Evolutionary conservation across 768 basidiomycete genomes (phyloP), one percentile per base, ranked within the genome.

Genomic region (Clitopilus passeckerianus): DNA sequence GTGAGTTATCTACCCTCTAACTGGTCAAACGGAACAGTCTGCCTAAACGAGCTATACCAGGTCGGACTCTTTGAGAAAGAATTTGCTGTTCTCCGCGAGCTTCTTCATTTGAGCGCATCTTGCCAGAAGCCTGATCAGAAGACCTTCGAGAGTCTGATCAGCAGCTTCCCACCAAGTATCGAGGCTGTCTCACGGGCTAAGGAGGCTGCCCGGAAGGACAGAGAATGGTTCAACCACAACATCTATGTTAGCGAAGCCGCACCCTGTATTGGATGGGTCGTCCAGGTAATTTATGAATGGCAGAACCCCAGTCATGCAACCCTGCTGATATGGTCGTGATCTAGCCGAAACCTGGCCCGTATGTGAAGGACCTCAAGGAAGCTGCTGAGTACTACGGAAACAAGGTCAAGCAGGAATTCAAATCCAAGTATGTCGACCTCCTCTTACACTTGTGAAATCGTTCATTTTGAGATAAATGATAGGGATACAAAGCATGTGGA

Each of bases 371-470:
- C 54, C 83, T 90, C 72, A 95, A 91, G 72, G 94, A 98, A 23
- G 84, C 91, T 3, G 84, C 89, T 10, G 80, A 85, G 67, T 99
- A 93, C 75, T 98, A 93, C 71, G 87, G 87, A 1, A 93, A 97
- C 72, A 86, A 87, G 60, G 82, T 98, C 52, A 87, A 94, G 73
- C 93, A 94, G 72, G 93, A 95, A 63, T 93, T 83, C 80, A 98
- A 93, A 71, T 91, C 93, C 6, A 93, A 92, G 96, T 94, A 60
- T 59, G 90, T 62, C 35, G 27, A 30, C 22, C 52, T 20, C 35
- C 18, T 56, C 27, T 22, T 35, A 27, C 30, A 15, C 55, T n/a
- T 34, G 27, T 57, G n/a, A 44, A 54, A 46, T 56, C 27, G 55
- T 56, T 9, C 18, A 70, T 24, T 66, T 53, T 20, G 16, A 34